These are phyloP conservation scores for Salvia sclarea DNA, from an alignment of 305 asterid genomes.

Conservation along the genomic window DNA sequence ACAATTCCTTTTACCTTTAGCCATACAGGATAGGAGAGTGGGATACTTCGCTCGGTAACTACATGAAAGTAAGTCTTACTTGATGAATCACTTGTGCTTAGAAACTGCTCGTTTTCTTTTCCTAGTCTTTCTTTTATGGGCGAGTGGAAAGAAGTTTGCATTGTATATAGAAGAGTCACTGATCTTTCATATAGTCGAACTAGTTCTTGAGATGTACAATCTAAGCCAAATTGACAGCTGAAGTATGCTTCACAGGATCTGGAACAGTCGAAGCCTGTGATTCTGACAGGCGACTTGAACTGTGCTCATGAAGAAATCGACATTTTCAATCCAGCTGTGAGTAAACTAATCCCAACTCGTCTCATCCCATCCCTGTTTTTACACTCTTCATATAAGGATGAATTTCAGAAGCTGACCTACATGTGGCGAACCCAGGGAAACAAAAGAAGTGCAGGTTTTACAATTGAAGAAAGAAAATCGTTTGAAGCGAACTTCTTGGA, in stretches of 20 bases:
- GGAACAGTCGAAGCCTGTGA: slow-evolving; percentile 83
- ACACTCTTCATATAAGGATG: neutral
- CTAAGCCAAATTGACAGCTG: slow-evolving; percentile 25
- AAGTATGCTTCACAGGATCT: slow-evolving; percentile 65
- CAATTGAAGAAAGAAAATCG: slow-evolving; percentile 83
- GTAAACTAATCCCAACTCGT: slow-evolving; percentile 36
- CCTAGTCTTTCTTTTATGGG: neutral
- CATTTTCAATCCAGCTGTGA: slow-evolving; percentile 81
- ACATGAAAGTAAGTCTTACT: slow-evolving; percentile 74
- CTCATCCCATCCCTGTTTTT: slow-evolving; percentile 1
- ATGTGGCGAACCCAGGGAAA: slow-evolving; percentile 63
- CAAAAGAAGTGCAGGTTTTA: slow-evolving; percentile 94
- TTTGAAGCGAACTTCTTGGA: slow-evolving; percentile 71
- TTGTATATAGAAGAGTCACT: neutral
- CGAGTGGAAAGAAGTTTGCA: neutral
- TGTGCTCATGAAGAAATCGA: slow-evolving; percentile 97
- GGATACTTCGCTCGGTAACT: slow-evolving; percentile 86
- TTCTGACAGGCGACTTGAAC: slow-evolving; percentile 93
- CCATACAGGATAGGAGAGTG: slow-evolving; percentile 75
- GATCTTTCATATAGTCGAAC: neutral
- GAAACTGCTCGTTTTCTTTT: neutral
- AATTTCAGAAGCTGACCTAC: neutral
- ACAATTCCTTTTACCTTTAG: slow-evolving; percentile 42
- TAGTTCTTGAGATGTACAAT: neutral
- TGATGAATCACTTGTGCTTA: slow-evolving; percentile 12